Conservation (phyloP, 2,329 filamentous ascomycete genomes). For the Diaporthe sp. region DNA sequence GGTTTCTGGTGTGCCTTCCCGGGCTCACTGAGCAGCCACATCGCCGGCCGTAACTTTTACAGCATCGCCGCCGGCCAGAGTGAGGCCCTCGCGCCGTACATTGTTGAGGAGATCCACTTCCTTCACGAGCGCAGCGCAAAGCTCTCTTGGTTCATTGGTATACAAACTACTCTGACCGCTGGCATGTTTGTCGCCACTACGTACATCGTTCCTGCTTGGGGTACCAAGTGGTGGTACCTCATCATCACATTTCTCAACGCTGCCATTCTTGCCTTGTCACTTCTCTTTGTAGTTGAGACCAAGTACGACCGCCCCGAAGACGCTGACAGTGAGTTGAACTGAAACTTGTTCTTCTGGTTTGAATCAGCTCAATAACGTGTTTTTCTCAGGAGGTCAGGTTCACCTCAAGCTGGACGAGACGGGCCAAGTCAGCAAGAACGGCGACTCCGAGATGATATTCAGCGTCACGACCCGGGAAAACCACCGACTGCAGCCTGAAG, state of each 20-base stretch:
- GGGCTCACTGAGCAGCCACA: not conserved
- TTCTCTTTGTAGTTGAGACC: not conserved
- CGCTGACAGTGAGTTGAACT: not conserved
- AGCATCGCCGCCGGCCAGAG: slow-evolving; percentile 19
- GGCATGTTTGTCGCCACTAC: slow-evolving; percentile 23
- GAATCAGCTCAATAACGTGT: too few species aligned
- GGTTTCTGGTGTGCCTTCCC: slow-evolving; percentile 9
- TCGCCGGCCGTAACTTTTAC: slow-evolving; percentile 7
- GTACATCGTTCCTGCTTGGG: slow-evolving; percentile 14
- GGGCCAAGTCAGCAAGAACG: not conserved
- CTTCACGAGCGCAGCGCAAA: slow-evolving; percentile 14
- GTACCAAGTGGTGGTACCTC: slow-evolving; percentile 16
- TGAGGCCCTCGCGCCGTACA: not conserved
- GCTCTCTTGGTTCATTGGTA: slow-evolving; percentile 16
- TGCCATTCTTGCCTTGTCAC: not conserved
- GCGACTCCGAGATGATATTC: not conserved
- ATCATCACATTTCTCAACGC: slow-evolving; percentile 19
- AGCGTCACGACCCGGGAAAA: not conserved
- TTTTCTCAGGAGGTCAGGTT: not conserved
- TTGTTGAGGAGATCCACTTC: slow-evolving; percentile 22
- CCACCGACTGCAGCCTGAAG: not conserved
- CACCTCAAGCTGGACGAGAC: slow-evolving; percentile 1
- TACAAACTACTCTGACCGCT: not conserved
- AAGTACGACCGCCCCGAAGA: slow-evolving; percentile 8
- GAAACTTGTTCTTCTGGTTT: too few species aligned